Percentiles rank a stretch among this genome's conserved stretches.
phyloP scores from a whole-genome alignment of 2,329 filamentous ascomycete genomes.

The Fonsecaea erecta region DNA sequence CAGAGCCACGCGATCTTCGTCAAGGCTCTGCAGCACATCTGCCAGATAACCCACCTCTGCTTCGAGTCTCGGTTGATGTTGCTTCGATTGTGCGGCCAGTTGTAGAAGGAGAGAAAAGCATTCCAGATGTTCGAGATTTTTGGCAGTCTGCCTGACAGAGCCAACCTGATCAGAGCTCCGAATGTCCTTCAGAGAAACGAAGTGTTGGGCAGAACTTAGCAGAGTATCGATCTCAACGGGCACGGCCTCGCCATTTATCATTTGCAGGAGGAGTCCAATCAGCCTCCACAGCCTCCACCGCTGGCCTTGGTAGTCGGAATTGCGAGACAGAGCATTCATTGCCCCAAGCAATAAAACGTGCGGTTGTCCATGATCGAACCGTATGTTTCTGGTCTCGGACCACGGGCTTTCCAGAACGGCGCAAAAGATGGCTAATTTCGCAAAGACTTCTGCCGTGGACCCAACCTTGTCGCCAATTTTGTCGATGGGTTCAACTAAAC shows the following conservation, averaged over 20 bases:
- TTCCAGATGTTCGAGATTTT: slow-evolving; percentile 27
- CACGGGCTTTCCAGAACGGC: slow-evolving; percentile 19
- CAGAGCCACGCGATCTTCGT: background rate
- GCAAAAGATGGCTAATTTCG: slow-evolving; percentile 29
- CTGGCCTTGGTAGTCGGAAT: slow-evolving; percentile 35
- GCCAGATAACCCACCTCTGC: slow-evolving; percentile 19
- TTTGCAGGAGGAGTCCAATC: slow-evolving; percentile 15
- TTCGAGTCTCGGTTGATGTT: slow-evolving; percentile 11
- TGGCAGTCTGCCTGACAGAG: background rate
- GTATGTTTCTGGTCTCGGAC: background rate
- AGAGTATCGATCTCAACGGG: slow-evolving; percentile 1
- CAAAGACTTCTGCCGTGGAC: slow-evolving; percentile 27
- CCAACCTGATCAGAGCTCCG: background rate
- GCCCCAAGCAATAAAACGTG: slow-evolving; percentile 7
- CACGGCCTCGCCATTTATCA: background rate
- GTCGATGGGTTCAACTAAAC: slow-evolving; percentile 23
- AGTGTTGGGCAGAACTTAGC: slow-evolving; percentile 4
- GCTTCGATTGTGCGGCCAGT: background rate
- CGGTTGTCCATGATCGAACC: slow-evolving; percentile 9
- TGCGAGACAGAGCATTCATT: slow-evolving; percentile 23
- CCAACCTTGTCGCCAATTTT: slow-evolving; percentile 24
- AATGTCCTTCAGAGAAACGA: slow-evolving; percentile 21
- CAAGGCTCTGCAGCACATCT: slow-evolving; percentile 3
- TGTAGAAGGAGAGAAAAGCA: slow-evolving; percentile 25
- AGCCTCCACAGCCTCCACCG: slow-evolving; percentile 36